phyloP scores from a whole-genome alignment of 345 rosid genomes.

The Hibiscus trionum region DNA sequence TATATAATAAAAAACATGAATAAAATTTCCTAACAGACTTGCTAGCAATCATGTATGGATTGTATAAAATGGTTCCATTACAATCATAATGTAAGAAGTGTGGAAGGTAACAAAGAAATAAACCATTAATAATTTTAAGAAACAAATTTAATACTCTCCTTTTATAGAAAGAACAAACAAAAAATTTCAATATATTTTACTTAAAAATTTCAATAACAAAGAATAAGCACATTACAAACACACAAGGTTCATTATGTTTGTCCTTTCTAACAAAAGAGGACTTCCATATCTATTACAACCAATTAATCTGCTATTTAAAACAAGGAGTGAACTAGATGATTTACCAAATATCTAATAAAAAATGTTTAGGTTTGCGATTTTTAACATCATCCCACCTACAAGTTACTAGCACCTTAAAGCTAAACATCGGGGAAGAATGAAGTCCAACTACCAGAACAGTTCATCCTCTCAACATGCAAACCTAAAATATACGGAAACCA shows the following conservation, averaged over 20 bases:
- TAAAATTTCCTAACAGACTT: not conserved
- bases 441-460: not conserved
- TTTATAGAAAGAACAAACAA: not conserved
- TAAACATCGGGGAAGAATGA: not conserved
- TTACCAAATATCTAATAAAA: not conserved
- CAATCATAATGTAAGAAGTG: not conserved
- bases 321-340: not conserved
- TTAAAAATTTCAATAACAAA: not conserved
- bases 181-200: not conserved
- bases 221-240: not conserved
- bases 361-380: not conserved
- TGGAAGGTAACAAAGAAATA: not conserved
- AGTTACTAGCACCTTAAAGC: not conserved
- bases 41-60: not conserved
- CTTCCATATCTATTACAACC: not conserved
- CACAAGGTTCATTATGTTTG: not conserved
- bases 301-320: not conserved
- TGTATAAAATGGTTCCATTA: not conserved
- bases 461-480: not conserved
- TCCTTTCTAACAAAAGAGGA: not conserved
- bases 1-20: slow-evolving; percentile 18
- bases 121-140: not conserved
- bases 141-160: not conserved
- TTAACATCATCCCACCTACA: not conserved
- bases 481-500: not conserved